Base-by-base conservation (phyloP, 2,329 filamentous ascomycete genomes). In the Trichoderma gracile region DNA sequence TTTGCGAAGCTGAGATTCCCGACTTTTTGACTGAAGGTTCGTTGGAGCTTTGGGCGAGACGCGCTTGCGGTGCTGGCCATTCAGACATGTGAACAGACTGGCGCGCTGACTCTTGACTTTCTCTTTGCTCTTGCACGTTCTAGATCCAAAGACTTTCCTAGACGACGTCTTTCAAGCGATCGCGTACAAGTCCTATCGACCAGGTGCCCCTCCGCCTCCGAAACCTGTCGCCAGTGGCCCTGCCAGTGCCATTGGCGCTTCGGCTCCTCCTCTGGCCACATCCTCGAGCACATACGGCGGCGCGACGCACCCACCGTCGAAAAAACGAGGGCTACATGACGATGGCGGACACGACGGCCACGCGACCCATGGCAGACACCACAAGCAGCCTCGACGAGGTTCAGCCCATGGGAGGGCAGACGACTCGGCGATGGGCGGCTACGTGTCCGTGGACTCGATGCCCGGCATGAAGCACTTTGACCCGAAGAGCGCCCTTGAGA, bases 1-100 rank as follows among this genome's bases (percentile, higher is more conserved):
- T 89, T 58, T 92, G 89, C 75, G 82, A 91, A 72, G 81, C 85
- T 60, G 89, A 92, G 74, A 86, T 94, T 46, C 84, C 85, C 2
- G 90, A 93, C 73, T 94, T 94, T 73, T 77, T 94, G 19, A 86
- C 86, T 71, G 88, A 92, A 71, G 84, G 88, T 77, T 17, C 14
- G 69, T 67, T 49, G 19, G 25, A 45, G 23, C 14, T 9, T 14
- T 33, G 15, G 42, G 21, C 2, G 45, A 33, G 52, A 63, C 25
- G 49, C 49, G 58, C 46, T 45, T 17, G 40, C 25, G 38, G 33
- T 45, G 23, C 33, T 38, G 40, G 10, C n/a, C 14, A 15, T 8
- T 9, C 5, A 30, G n/a, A 3, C n/a, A 25, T 30, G 57, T 2
- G 15, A 45, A 43, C 15, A 14, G 10, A 2, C 25, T 15, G 33